phyloP scores from a whole-genome alignment of 352 stramenopile genomes.

The Pythium rishiriense region DNA sequence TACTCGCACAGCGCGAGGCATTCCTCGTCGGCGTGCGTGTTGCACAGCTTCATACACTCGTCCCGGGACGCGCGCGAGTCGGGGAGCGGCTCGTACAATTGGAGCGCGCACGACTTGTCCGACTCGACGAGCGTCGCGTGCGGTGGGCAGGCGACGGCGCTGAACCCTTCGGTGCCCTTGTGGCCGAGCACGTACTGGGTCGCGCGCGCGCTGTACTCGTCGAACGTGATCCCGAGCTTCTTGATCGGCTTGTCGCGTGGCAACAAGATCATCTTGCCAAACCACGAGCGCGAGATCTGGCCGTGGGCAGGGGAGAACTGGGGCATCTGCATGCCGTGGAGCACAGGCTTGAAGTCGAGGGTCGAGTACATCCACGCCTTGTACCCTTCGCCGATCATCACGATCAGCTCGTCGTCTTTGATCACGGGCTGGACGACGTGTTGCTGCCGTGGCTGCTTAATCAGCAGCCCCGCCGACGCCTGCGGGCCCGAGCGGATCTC shows the following conservation, averaged over 20 bases:
- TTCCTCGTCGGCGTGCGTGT: slow-evolving; percentile 23
- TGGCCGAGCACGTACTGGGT: slow-evolving; percentile 18
- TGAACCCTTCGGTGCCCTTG: slow-evolving; percentile 19
- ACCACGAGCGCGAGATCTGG: slow-evolving; percentile 20
- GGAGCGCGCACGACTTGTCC: slow-evolving; percentile 25
- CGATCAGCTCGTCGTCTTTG: slow-evolving; percentile 27
- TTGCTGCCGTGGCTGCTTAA: slow-evolving; percentile 17
- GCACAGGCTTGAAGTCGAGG: slow-evolving; percentile 26
- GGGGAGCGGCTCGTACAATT: slow-evolving; percentile 17
- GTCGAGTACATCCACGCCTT: slow-evolving; percentile 23
- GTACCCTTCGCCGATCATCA: slow-evolving; percentile 35
- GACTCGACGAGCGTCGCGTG: slow-evolving; percentile 20
- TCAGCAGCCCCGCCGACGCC: slow-evolving; percentile 24
- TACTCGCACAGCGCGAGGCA: slow-evolving; percentile 24
- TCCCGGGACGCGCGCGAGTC: slow-evolving; percentile 16
- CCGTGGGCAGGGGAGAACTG: slow-evolving; percentile 11
- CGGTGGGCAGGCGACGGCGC: slow-evolving; percentile 24
- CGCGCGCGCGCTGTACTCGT: slow-evolving; percentile 25
- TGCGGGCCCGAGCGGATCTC: slow-evolving; percentile 18
- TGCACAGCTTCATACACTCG: slow-evolving; percentile 29
- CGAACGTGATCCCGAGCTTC: slow-evolving; percentile 23
- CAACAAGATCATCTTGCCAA: slow-evolving; percentile 30
- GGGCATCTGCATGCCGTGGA: slow-evolving; percentile 35
- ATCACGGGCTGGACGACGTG: slow-evolving; percentile 28
- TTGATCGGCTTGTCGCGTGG: slow-evolving; percentile 23